Base-by-base conservation (phyloP, 805 yeast species). In the Barnettozyma siamensis region DNA sequence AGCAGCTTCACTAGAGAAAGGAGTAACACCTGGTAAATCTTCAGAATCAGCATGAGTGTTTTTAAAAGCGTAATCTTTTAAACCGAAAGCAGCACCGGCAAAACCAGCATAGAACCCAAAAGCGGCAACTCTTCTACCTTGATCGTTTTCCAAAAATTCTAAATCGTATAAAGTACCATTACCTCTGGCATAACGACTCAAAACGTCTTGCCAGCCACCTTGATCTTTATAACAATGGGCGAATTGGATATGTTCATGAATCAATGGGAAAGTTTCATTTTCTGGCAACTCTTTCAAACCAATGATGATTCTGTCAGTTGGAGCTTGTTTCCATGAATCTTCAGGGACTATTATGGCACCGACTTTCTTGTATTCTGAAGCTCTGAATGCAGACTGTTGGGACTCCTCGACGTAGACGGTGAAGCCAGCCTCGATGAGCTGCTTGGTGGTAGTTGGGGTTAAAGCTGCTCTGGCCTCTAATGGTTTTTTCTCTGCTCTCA, bases 51-150 rank as follows among this genome's bases (percentile, higher is more conserved):
- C 45, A 62, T 85, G 82, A 30, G 79, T 65, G 64, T 86, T 91
- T 65, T 91, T 91, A 69, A 84, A 83, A 38, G 95, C 84, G 96
- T 98, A 93, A 65, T 88, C 95, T 63, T 78, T 78, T 38, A 91
- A 72, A 57, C 99, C 99, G 42, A 93, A 67, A 27, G 99, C 99
- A 28, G 99, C 99, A 58, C 99, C 99, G 7, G 98, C 99, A 63
- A 93, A 93, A n/a, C 99, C 99, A 34, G 99, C 99, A 64, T 91
- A 91, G 72, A 78, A 93, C n/a, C 99, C 99, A 62, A 93, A 93
- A 8, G 99, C 99, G 34, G 99, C 99, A 23, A 93, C 99, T 68
- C 99, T 85, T 73, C 99, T 85, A 28, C 98, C 98, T 58, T 78
- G 80, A 54, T 84, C 96, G 62, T 93, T 88, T 64, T 86, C 94